Percentiles rank a stretch among this genome's conserved stretches.
Evolutionary conservation across 257 asterid genomes (phyloP).

Genomic region (Salvia hispanica): DNA sequence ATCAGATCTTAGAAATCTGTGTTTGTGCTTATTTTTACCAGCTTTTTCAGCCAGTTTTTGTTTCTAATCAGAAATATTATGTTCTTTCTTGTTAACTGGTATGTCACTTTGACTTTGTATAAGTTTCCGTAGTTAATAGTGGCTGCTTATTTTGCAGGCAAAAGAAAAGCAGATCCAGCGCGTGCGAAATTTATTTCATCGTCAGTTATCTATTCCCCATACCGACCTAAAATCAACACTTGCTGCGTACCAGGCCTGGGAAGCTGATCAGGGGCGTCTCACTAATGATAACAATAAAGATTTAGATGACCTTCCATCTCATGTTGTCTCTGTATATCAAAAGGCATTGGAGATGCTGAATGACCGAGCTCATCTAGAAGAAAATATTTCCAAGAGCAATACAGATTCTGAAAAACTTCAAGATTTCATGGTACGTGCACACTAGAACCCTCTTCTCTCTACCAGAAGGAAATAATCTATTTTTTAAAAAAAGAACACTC

Average conservation of each 20-base stretch:
- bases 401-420: constrained; percentile 63
- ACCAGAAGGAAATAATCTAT: neutral
- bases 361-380: constrained; percentile 71
- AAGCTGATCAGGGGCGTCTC: constrained; percentile 57
- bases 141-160: constrained; percentile 48
- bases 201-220: constrained; percentile 92
- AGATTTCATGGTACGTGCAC: constrained; percentile 60
- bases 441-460: constrained; percentile 23
- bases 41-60: constrained; percentile 14
- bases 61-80: neutral
- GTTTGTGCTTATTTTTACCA: constrained; percentile 8
- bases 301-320: constrained; percentile 67
- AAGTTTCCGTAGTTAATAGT: constrained; percentile 27
- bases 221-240: constrained; percentile 58
- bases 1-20: constrained; percentile 7
- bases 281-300: constrained; percentile 49
- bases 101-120: neutral
- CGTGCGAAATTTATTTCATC: constrained; percentile 71
- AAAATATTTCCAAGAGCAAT: constrained; percentile 59
- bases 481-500: constrained; percentile 15
- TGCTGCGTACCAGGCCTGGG: constrained; percentile 79
- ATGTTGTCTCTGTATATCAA: constrained; percentile 64
- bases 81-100: constrained; percentile 21
- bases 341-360: constrained; percentile 78
- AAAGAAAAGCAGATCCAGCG: constrained; percentile 87